Evolutionary conservation across 2,329 filamentous ascomycete species (phyloP).

Genomic region (Leptographium wingfieldii): DNA sequence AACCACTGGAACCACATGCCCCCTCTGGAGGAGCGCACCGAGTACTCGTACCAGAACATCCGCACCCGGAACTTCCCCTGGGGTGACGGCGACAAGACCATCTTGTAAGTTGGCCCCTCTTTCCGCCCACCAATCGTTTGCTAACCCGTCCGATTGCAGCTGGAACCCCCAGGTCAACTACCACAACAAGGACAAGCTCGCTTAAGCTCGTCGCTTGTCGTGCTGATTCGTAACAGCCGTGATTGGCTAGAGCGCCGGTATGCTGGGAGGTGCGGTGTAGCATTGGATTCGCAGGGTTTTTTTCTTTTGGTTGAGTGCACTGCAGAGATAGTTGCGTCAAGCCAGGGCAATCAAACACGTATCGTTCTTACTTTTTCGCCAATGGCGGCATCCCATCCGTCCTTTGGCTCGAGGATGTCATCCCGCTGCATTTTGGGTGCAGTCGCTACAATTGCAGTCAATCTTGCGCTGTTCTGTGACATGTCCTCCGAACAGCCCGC

Average conservation of each 20-base stretch:
- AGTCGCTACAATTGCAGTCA: neutral
- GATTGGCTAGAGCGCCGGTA: neutral
- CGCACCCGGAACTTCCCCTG: conserved; percentile 90
- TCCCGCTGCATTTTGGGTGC: neutral
- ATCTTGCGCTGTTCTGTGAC: neutral
- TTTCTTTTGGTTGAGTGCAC: neutral
- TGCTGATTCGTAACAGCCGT: neutral
- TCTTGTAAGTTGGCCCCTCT: conserved; percentile 12
- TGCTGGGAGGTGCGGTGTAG: neutral
- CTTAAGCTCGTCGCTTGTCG: conserved; percentile 20
- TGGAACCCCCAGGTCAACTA: conserved; percentile 96
- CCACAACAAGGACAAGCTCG: conserved; percentile 78
- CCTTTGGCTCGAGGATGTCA: neutral
- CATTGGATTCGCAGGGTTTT: neutral
- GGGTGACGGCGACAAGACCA: conserved; percentile 82
- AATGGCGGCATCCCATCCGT: no score
- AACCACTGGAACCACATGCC: conserved; percentile 81
- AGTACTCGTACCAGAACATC: conserved; percentile 98
- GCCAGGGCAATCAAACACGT: neutral
- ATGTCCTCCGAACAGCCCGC: neutral
- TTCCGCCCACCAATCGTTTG: neutral
- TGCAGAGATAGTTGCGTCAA: neutral
- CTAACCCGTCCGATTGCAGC: conserved; percentile 31
- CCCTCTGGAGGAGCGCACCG: conserved; percentile 76
- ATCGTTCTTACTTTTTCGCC: neutral